Evolutionary conservation across 75 land plant species (phyloP), one percentile per base, ranked within the genome.

Genomic region (Picea sitchensis): DNA sequence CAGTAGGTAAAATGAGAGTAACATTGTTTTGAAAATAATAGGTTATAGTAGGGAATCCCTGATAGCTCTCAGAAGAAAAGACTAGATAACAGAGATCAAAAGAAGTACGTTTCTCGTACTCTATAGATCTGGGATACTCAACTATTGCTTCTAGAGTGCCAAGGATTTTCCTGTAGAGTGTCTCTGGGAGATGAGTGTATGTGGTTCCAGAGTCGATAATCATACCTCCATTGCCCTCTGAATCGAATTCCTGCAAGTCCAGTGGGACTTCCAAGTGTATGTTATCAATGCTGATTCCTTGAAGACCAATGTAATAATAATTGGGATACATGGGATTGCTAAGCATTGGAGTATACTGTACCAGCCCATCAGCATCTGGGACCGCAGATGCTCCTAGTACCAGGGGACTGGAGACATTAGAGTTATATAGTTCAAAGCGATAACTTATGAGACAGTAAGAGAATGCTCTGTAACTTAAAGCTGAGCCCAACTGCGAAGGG

Each of bases 161-260:
- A 13, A 75, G 67, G 32, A 93, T 65, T 30, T 61, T 34, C 17
- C 62, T 47, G 82, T 82, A 88, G 65, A 87, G 76, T 38, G 77
- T 51, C 41, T 18, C 44, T 3, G 90, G 93, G 18, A 95, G 80
- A 87, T 83, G 90, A 26, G 98, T 92, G 83, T 83, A 83, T 0
- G 97, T 94, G 1, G 96, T 92, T 14, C 96, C 96, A 5, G 96
- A 89, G 79, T 95, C 98, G 12, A 95, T 85, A 71, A 93, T 88
- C 80, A 88, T 61, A 30, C 98, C 98, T 34, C 96, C 98, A 78
- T 80, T 79, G 8, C 97, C 97, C 14, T 67, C 32, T 41, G 67
- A 4, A 64, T 94, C 91, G 6, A 94, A 83, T 12, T 78, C 59
- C 26, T 41, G 60, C 60, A 85, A 30, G 14, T 38, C 59, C 30